Conservation (phyloP, 140 eudicot species). For the Eryngium alpinum region DNA sequence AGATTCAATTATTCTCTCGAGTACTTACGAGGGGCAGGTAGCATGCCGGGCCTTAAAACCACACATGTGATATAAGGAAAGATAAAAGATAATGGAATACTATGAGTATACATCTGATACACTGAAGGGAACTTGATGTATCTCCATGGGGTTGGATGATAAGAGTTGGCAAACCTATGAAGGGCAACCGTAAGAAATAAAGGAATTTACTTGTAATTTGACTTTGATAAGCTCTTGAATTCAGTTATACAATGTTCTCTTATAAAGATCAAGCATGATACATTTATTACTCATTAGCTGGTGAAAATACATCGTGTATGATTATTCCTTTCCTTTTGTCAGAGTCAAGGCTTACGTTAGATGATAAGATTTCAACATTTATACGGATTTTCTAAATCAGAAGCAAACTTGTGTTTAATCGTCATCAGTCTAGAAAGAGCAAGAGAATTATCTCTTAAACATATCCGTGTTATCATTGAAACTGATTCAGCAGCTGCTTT, state of each 20-base stretch:
- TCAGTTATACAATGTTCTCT: neutral
- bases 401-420: no score
- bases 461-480: no score
- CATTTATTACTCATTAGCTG: no score
- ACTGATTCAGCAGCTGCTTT: no score
- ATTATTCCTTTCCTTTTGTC: no score
- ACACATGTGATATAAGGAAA: conserved; percentile 7
- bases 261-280: no score
- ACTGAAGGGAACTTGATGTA: conserved; percentile 23
- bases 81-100: neutral
- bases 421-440: no score
- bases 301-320: no score
- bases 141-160: conserved; percentile 24
- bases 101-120: conserved; percentile 4
- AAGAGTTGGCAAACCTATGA: neutral
- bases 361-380: no score
- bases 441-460: no score
- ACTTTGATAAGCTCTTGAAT: neutral
- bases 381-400: no score
- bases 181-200: neutral
- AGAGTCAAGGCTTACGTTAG: no score
- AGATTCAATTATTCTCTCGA: conserved; percentile 26
- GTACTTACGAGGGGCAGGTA: conserved; percentile 32
- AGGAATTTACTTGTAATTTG: neutral
- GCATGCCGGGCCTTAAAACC: conserved; percentile 9